Percentiles rank a stretch among this genome's conserved stretches.
phyloP scores from a whole-genome alignment of 108 stramenopile species.

The Fragilariopsis cylindrus region DNA sequence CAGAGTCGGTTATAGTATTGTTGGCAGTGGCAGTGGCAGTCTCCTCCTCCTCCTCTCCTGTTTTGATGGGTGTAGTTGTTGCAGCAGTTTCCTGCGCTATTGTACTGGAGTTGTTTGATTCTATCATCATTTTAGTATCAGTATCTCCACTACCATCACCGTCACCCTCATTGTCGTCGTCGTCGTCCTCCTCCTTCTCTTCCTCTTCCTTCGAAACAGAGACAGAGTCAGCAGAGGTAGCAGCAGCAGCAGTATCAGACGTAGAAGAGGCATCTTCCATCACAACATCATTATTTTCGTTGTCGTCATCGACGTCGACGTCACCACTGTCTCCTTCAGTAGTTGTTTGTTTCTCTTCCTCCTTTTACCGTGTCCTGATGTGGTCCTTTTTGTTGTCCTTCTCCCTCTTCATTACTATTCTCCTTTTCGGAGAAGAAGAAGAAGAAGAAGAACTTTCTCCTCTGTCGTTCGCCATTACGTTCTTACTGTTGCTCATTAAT shows the following conservation, averaged over 20 bases:
- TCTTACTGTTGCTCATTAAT: conserved; percentile 9
- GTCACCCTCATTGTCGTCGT: not conserved
- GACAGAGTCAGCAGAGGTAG: not conserved
- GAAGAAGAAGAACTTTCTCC: too few relatives aligned
- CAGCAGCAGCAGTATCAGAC: not conserved
- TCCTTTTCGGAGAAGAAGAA: conserved; percentile 9
- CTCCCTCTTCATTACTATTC: conserved; percentile 1
- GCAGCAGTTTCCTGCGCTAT: not conserved
- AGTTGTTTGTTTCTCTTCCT: not conserved
- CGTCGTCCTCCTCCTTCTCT: not conserved
- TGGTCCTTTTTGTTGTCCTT: conserved; percentile 3
- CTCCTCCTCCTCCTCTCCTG: not conserved
- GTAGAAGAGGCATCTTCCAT: not conserved
- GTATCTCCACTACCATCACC: too few relatives aligned
- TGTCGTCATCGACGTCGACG: conserved; percentile 1
- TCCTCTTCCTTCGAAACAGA: not conserved
- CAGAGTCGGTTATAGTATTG: not conserved
- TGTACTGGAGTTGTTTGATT: not conserved
- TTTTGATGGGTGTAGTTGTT: not conserved
- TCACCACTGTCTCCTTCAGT: not conserved
- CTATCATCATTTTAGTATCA: not conserved
- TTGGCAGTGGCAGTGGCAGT: not conserved
- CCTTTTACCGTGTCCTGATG: not conserved
- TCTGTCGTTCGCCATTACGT: not conserved
- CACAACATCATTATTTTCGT: conserved; percentile 9